These are phyloP conservation scores for Pseudopithomyces maydicus DNA, from an alignment of 2,329 filamentous ascomycete genomes.

Conservation along the genomic window DNA sequence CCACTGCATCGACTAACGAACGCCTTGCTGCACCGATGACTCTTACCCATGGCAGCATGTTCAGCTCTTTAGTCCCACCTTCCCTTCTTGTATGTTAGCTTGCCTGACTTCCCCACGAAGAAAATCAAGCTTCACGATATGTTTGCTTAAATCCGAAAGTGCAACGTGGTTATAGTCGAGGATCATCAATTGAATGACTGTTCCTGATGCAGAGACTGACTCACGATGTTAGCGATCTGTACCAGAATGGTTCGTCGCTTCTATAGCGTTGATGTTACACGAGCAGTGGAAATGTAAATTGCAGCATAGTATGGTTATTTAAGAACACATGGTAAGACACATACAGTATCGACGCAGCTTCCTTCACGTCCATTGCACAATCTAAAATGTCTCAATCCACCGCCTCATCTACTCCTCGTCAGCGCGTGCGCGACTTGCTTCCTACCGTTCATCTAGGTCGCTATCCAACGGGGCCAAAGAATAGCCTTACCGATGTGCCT, in stretches of 20 bases:
- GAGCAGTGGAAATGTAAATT: too few species aligned
- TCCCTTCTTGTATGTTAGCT: not conserved
- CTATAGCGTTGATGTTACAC: too few species aligned
- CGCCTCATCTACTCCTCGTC: conserved; percentile 23
- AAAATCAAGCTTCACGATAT: not conserved
- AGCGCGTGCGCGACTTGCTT: conserved; percentile 46
- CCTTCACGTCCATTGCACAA: not conserved
- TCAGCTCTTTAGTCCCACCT: not conserved
- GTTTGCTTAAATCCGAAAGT: not conserved
- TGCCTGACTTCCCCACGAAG: not conserved
- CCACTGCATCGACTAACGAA: not conserved
- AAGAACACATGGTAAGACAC: not conserved
- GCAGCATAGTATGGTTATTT: not conserved
- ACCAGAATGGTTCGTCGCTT: not conserved
- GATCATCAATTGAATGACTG: not conserved
- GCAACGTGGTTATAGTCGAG: not conserved
- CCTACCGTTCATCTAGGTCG: conserved; percentile 44
- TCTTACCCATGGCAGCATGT: not conserved
- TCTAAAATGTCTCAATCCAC: conserved; percentile 10
- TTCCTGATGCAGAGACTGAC: not conserved
- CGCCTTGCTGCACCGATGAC: not conserved
- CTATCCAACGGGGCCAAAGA: conserved; percentile 46
- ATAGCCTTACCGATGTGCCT: conserved; percentile 52
- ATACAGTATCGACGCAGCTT: not conserved
- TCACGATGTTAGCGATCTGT: not conserved